Evolutionary conservation across 2,329 filamentous ascomycete genomes (phyloP), one percentile per base, ranked within the genome.

Genomic region (Magnaporthiopsis incrustans): DNA sequence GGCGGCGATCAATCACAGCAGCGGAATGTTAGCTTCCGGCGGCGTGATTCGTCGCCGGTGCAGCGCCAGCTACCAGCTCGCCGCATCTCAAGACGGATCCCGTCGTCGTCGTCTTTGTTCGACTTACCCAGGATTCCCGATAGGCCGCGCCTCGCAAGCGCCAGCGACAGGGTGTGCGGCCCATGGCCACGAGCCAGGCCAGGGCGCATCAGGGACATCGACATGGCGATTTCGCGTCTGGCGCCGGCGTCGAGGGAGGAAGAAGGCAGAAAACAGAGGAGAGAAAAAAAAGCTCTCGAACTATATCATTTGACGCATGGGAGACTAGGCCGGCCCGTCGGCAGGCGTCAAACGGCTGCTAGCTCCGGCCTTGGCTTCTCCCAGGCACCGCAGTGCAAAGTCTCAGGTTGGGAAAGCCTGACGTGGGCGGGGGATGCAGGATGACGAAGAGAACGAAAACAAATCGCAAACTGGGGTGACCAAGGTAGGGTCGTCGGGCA

Each of bases 171-270:
- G 25, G 27, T 5, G 7, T 32, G 25, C n/a, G n/a, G 27, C 30
- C 57, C 33, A 59, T 61, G 61, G 33, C 60, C 61, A 35, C 65
- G 64, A 63, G 66, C 68, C 67, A 68, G 59, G 63, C 67, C 67
- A 62, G 70, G 68, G 64, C 69, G 67, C 44, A 67, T 59, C 53
- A 68, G 61, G 62, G 67, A 66, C 68, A 67, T 70, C 59, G 68
- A 66, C 67, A 68, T 68, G 60, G 32, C 59, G 61, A 58, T 33
- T 26, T 22, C 6, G 44, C 22, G 44, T 44, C 38, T 15, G 38
- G 18, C 15, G 10, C 38, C 38, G 44, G 44, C 44, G n/a, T 53
- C 44, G 6, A n/a, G 44, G 44, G 22, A 53, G 22, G 44, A 10
- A 2, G 27, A 7, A n/a, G 18, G 44, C 44, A 53, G 22, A 6